Evolutionary conservation across 257 asterid genomes (phyloP).

Genomic region (Fraxinus excelsior): DNA sequence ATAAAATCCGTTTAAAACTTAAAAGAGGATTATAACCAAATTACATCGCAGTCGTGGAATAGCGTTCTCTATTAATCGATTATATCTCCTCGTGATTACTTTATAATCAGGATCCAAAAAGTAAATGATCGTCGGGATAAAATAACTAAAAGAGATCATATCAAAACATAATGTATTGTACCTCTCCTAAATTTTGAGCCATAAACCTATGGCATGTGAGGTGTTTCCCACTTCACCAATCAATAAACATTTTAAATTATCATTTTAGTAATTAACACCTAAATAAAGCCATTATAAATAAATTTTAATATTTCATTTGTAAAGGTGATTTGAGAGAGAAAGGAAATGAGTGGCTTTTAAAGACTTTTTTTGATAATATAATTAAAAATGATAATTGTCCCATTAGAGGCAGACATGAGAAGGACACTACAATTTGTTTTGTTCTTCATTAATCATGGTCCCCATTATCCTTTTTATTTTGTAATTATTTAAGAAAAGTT

Average conservation of each 20-base stretch:
- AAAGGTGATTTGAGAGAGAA: no score
- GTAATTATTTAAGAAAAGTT: neutral
- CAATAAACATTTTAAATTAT: neutral
- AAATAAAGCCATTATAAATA: no score
- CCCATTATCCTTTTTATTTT: neutral
- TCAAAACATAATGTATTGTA: neutral
- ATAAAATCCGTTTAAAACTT: no score
- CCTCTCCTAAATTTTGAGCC: neutral
- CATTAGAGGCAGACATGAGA: neutral
- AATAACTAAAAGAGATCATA: no score
- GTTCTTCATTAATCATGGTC: neutral
- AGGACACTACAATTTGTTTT: neutral
- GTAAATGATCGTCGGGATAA: neutral
- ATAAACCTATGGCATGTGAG: neutral
- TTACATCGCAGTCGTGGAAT: neutral
- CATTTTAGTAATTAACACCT: neutral
- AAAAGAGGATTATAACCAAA: no score
- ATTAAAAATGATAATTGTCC: neutral
- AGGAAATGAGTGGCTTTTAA: neutral
- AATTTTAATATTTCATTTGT: no score
- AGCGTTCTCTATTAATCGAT: neutral
- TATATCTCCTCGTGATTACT: neutral
- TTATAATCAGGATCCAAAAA: neutral
- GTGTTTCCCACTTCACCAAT: neutral
- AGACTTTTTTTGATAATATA: neutral